Conservation (phyloP, 2,329 filamentous ascomycete species). For the Pseudocercospora musae region DNA sequence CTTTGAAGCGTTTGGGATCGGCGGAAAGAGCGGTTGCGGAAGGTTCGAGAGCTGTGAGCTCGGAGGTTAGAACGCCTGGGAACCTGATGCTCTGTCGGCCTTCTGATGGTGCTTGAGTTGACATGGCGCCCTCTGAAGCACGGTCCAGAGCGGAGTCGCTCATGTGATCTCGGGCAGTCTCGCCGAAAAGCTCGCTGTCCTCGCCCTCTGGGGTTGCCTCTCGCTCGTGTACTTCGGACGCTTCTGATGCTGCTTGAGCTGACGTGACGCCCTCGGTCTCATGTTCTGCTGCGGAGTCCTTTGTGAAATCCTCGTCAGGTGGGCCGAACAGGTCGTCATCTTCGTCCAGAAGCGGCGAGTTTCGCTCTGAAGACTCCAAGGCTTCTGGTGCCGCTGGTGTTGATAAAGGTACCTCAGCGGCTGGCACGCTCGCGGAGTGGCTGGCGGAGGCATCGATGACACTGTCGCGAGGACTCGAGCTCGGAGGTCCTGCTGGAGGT, state of each 20-base stretch:
- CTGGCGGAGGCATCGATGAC: neutral
- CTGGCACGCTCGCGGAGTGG: neutral
- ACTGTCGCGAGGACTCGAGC: neutral
- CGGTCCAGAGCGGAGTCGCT: neutral
- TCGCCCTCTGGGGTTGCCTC: neutral
- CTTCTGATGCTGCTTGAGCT: neutral
- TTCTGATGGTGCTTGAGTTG: too few species aligned
- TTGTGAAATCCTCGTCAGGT: neutral
- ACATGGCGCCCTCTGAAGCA: too few species aligned
- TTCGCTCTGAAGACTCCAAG: neutral
- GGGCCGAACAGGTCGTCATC: neutral
- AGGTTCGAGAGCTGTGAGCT: neutral
- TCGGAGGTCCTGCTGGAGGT: neutral
- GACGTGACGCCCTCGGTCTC: neutral
- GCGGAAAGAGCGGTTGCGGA: neutral
- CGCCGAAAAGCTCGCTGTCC: neutral
- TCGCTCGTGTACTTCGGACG: neutral
- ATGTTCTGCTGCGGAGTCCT: neutral
- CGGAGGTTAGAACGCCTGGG: neutral
- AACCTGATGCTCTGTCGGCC: too few species aligned
- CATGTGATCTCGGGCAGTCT: neutral
- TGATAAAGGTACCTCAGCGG: neutral
- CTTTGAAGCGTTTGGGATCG: neutral
- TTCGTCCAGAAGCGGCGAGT: neutral
- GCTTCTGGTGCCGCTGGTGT: neutral